A percentile compares a stretch with the other conserved stretches of the same genome.
Conservation (phyloP, 2,329 filamentous ascomycete genomes). For the Tolypocladium inflatum region DNA sequence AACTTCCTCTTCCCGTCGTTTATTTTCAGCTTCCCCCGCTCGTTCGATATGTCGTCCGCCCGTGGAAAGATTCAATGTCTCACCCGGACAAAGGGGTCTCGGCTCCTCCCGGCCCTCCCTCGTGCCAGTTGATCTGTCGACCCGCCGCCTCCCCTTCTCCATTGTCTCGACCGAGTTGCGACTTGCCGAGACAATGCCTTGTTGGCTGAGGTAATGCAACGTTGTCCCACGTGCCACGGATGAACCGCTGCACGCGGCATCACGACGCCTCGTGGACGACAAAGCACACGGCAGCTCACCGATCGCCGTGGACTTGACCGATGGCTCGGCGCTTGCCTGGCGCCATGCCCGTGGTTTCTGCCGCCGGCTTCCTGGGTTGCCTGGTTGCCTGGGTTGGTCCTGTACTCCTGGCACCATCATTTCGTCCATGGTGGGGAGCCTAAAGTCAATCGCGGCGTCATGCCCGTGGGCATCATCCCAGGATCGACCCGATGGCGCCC, state of each 20-base stretch:
- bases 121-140: background rate
- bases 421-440: no score
- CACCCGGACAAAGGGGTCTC: background rate
- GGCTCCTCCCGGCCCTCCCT: background rate
- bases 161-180: background rate
- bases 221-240: background rate
- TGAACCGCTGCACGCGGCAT: background rate
- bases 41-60: background rate
- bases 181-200: background rate
- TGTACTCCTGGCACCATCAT: no score
- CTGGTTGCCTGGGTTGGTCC: no score
- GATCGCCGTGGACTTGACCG: no score
- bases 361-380: background rate
- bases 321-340: background rate
- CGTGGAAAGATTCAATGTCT: background rate
- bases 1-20: background rate
- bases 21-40: background rate
- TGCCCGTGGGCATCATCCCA: background rate
- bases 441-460: no score
- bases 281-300: no score
- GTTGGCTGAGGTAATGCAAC: background rate
- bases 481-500: background rate
- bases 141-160: no score
- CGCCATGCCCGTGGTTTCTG: background rate
- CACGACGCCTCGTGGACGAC: no score